These are phyloP conservation scores for Kingdonia uniflora DNA, from an alignment of 164 flowering plant species.

Conservation along the genomic window DNA sequence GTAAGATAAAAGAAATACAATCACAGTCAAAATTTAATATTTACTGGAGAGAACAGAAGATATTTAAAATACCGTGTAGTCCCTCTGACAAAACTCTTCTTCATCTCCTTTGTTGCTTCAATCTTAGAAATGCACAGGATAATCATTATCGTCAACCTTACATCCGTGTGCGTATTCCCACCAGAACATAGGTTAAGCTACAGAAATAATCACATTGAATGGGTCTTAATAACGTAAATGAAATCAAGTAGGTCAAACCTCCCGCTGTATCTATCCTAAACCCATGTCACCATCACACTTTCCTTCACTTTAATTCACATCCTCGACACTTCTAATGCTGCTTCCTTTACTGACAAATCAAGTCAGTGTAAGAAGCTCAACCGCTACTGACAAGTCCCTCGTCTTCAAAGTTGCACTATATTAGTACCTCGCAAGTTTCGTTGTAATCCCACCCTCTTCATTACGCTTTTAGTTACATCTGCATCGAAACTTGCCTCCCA, in stretches of 20 bases:
- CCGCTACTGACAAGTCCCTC: slow-evolving; percentile 19
- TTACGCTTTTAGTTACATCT: slow-evolving; percentile 13
- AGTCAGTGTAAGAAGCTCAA: slow-evolving; percentile 60
- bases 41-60: not conserved
- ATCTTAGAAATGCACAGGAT: slow-evolving; percentile 37
- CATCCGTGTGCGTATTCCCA: slow-evolving; percentile 39
- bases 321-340: slow-evolving; percentile 45
- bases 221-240: not conserved
- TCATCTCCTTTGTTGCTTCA: slow-evolving; percentile 90
- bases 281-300: slow-evolving; percentile 14
- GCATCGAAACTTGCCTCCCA: slow-evolving; percentile 12
- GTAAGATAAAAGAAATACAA: no score
- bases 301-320: slow-evolving; percentile 39
- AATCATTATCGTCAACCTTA: slow-evolving; percentile 50
- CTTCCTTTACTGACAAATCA: slow-evolving; percentile 56
- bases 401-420: slow-evolving; percentile 19
- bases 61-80: slow-evolving; percentile 59
- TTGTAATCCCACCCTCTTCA: slow-evolving; percentile 17
- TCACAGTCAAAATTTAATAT: no score
- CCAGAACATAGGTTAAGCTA: not conserved
- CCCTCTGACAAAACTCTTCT: slow-evolving; percentile 86
- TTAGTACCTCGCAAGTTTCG: slow-evolving; percentile 17
- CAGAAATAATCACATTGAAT: not conserved
- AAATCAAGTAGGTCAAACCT: not conserved
- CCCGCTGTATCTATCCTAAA: slow-evolving; percentile 44